Evolutionary conservation across 2,329 filamentous ascomycete genomes (phyloP), one percentile per base, ranked within the genome.

Genomic region (Aspergillus sp.): DNA sequence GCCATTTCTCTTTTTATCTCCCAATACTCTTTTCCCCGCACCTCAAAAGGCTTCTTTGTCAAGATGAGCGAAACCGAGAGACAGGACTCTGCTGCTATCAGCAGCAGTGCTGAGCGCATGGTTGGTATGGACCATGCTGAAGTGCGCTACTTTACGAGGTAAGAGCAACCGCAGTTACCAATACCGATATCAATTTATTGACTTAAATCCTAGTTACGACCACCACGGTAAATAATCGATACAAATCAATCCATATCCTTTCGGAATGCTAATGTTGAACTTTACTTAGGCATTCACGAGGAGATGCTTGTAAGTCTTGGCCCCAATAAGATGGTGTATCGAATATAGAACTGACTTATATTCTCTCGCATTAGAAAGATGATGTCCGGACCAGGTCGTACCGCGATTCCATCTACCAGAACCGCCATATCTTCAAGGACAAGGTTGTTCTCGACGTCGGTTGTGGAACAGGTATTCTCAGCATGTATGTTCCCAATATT

Each of bases 61-160:
- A 72, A 57, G 56, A 77, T 73, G 73, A 67, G 69, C 57, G 70
- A 61, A 63, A 51, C 61, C 27, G 65, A 64, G 46, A 61, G 53
- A 49, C 66, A 59, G 64, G 34, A 67, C 42, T 59, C 68, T 59
- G 47, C 69, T 54, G 63, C 61, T 47, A 64, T 63, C 49, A 74
- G 68, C 53, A 77, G 74, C 69, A 78, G 75, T 56, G 78, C 77
- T 60, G 79, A 81, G 63, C 73, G 76, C 60, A 78, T 80, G 77
- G 76, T 76, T 34, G 78, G 77, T 68, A 88, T 96, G 84, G 89
- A 90, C 75, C 93, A 96, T 80, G 95, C 93, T 64, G 95, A 99
- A 83, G 92, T 96, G 77, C 95, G 98, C 79, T 99, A 98, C 83
- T 98, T 98, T 82, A 98, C 97, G 81, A 96, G 92, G 93, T 96